These are phyloP conservation scores for Stenocarpella maydis DNA, from an alignment of 2,329 filamentous ascomycete genomes.

Conservation along the genomic window DNA sequence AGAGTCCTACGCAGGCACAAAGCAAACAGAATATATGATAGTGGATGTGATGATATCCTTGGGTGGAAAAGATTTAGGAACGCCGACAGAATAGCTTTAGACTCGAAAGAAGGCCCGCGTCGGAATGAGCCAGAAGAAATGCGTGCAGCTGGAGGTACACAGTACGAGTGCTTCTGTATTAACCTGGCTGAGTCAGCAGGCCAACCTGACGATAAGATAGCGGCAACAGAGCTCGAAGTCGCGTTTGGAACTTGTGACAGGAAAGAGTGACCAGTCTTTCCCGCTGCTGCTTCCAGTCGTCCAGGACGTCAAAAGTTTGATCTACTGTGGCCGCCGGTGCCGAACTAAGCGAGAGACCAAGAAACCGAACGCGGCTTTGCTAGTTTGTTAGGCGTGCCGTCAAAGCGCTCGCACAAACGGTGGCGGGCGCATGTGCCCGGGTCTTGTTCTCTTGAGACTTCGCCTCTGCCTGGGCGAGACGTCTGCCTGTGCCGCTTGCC, in stretches of 20 bases:
- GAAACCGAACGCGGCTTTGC: neutral
- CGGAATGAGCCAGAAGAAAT: no score
- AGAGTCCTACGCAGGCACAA: neutral
- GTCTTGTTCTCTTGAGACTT: neutral
- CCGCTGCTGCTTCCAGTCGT: neutral
- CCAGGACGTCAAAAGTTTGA: no score
- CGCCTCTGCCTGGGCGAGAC: neutral
- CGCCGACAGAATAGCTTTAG: no score
- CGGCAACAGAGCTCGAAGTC: neutral
- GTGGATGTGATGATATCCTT: neutral
- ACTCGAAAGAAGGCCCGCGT: neutral
- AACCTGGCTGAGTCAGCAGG: neutral
- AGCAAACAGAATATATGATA: neutral
- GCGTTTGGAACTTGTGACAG: neutral
- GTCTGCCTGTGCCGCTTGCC: conserved; percentile 18
- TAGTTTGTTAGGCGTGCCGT: neutral
- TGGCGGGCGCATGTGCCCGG: neutral
- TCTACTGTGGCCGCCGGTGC: neutral
- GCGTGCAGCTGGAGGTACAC: neutral
- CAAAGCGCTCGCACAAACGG: conserved; percentile 18
- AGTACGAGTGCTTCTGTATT: neutral
- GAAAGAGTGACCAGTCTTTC: neutral
- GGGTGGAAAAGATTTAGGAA: neutral
- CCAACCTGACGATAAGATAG: neutral
- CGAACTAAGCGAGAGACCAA: neutral